Evolutionary conservation across 805 yeast genomes (phyloP).

Genomic region (Brettanomyces naardenensis): DNA sequence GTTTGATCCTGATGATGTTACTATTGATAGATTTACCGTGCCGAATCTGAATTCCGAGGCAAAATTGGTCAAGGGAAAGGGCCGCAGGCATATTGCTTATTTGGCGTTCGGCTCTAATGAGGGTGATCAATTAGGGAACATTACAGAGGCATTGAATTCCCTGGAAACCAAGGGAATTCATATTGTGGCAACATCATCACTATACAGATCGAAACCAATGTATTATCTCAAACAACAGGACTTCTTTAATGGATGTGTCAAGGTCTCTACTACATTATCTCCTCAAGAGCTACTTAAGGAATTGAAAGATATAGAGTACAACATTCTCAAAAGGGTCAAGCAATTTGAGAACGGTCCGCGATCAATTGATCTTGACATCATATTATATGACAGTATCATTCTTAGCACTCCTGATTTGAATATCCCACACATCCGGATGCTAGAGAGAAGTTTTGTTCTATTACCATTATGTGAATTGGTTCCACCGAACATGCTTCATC

Average conservation of each 20-base stretch:
- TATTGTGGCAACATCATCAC: slow-evolving; percentile 59
- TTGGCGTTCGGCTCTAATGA: slow-evolving; percentile 87
- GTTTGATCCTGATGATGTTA: slow-evolving; percentile 13
- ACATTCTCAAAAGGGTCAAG: slow-evolving; percentile 62
- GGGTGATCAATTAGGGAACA: slow-evolving; percentile 64
- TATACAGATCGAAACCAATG: slow-evolving; percentile 91
- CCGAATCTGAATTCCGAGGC: slow-evolving; percentile 25
- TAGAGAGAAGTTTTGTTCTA: slow-evolving; percentile 84
- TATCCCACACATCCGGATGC: slow-evolving; percentile 83
- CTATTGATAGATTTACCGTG: slow-evolving; percentile 13
- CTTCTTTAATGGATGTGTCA: slow-evolving; percentile 78
- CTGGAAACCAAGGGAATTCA: slow-evolving; percentile 29
- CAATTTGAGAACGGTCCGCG: slow-evolving; percentile 88
- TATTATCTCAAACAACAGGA: slow-evolving; percentile 71
- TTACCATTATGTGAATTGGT: slow-evolving; percentile 81
- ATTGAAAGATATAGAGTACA: slow-evolving; percentile 74
- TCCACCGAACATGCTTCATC: slow-evolving; percentile 62
- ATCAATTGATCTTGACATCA: slow-evolving; percentile 79
- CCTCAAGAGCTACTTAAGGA: slow-evolving; percentile 59
- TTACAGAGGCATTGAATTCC: slow-evolving; percentile 42
- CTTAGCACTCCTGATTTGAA: slow-evolving; percentile 51
- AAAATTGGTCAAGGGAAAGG: not conserved
- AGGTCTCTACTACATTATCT: slow-evolving; percentile 47
- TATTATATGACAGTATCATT: slow-evolving; percentile 57
- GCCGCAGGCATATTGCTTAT: slow-evolving; percentile 52